Percentiles rank a stretch among this genome's conserved stretches.
Evolutionary conservation across 1,139 yeast genomes (phyloP).

Genomic region (Zygoascus meyerae): DNA sequence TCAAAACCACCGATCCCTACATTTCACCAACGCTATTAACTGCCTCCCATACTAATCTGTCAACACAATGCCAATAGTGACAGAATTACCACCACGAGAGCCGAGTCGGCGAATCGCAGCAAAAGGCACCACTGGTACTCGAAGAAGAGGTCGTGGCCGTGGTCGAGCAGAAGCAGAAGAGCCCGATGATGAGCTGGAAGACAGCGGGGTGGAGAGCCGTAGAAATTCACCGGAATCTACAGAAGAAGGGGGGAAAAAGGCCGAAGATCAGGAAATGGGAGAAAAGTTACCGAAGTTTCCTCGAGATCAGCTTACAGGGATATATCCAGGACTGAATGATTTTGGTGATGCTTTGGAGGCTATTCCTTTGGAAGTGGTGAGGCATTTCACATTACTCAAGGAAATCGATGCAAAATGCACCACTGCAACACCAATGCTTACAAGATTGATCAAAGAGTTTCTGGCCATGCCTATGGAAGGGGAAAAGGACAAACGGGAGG

Average conservation of each 20-base stretch:
- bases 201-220: constrained; percentile 5
- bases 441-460: constrained; percentile 52
- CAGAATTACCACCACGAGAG: constrained; percentile 11
- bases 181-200: constrained; percentile 2
- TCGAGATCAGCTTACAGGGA: constrained; percentile 11
- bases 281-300: constrained; percentile 3
- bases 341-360: constrained; percentile 89
- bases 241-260: not conserved
- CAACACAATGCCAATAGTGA: constrained; percentile 1
- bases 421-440: constrained; percentile 62
- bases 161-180: not conserved
- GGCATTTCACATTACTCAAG: constrained; percentile 80
- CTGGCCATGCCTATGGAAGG: constrained; percentile 18
- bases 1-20: too few species aligned
- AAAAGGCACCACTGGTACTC: not conserved
- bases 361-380: constrained; percentile 73
- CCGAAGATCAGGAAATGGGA: constrained; percentile 1
- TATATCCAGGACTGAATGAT: constrained; percentile 86
- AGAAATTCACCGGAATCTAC: constrained; percentile 3
- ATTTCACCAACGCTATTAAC: too few species aligned
- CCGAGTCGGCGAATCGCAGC: constrained; percentile 8
- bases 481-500: constrained; percentile 29
- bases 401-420: constrained; percentile 95
- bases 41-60: too few species aligned
- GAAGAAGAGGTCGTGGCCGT: not conserved